Base-by-base conservation (phyloP, 805 yeast genomes). In the Yarrowia osloensis region DNA sequence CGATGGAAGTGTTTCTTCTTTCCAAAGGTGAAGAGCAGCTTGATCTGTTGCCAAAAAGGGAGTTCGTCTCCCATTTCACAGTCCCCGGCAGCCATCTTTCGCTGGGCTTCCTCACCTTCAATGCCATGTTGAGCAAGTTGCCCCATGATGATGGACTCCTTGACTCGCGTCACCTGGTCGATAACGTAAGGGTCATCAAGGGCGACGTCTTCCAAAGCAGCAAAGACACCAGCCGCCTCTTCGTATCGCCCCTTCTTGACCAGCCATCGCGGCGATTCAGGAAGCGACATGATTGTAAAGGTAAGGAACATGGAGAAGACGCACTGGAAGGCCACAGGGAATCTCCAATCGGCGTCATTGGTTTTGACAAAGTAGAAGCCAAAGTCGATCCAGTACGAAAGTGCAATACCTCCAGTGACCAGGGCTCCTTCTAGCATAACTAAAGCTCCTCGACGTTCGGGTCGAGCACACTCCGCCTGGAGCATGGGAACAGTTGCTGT, bases 261-360 rank as follows among this genome's bases (percentile, higher is more conserved):
- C 74, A 85, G 86, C 80, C 84, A 93, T 69, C 98, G 81, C 0
- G 97, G 97, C 49, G 94, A 86, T 77, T 93, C 98, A 0, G 98
- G 98, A 31, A 93, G 78, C 15, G 52, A 77, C 62, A 68, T 87
- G 86, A 90, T 79, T 61, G 88, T 76, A 50, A 89, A 77, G 57
- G 90, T 67, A 73, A 88, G 87, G 39, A 88, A 70, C 68, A 85
- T 79, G 13, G 86, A 86, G 65, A 85, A 85, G 42, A 84, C 69
- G 37, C 83, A 77, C 79, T 90, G 96, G 73, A 88, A 79, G 2
- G 91, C 88, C 68, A 90, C 84, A 11, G 95, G 95, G 76, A 90
- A 83, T 80, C 95, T 84, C 93, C 94, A 90, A 33, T 88, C 82
- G 28, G 82, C 80, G 28, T 72, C 82, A 72, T 82, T 86, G 5